phyloP scores from a whole-genome alignment of 108 stramenopile genomes.

The Skeletonema tropicum region DNA sequence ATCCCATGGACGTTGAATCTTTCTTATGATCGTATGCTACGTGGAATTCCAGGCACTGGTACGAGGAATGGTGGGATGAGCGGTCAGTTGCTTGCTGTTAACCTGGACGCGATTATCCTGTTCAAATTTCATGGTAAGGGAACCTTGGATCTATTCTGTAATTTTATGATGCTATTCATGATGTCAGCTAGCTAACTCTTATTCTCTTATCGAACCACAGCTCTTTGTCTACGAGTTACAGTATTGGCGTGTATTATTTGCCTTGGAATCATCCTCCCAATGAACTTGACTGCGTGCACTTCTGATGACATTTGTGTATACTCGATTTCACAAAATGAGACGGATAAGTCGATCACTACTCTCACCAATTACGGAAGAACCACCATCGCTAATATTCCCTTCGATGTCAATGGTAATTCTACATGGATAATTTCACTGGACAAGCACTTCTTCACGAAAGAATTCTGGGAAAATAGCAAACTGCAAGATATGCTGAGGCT shows the following conservation, averaged over 20 bases:
- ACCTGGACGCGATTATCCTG: slow-evolving; percentile 84
- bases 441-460: slow-evolving; percentile 37
- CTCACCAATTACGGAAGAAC: slow-evolving; percentile 78
- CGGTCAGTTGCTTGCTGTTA: slow-evolving; percentile 71
- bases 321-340: not conserved
- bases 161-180: not conserved
- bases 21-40: slow-evolving; percentile 70
- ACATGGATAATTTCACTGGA: not conserved
- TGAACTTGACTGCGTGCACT: slow-evolving; percentile 64
- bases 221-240: slow-evolving; percentile 65
- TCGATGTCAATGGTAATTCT: not conserved
- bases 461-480: slow-evolving; percentile 29
- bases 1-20: slow-evolving; percentile 65
- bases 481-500: slow-evolving; percentile 38
- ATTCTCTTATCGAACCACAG: not conserved
- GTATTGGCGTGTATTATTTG: slow-evolving; percentile 59
- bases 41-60: slow-evolving; percentile 84
- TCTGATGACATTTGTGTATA: slow-evolving; percentile 6
- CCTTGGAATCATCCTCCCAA: slow-evolving; percentile 66
- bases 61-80: slow-evolving; percentile 70
- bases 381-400: slow-evolving; percentile 76
- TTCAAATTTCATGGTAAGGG: slow-evolving; percentile 77
- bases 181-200: not conserved
- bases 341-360: slow-evolving; percentile 18
- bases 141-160: not conserved